Base-by-base conservation (phyloP, 148 eudicot species). In the Cornus kousa region DNA sequence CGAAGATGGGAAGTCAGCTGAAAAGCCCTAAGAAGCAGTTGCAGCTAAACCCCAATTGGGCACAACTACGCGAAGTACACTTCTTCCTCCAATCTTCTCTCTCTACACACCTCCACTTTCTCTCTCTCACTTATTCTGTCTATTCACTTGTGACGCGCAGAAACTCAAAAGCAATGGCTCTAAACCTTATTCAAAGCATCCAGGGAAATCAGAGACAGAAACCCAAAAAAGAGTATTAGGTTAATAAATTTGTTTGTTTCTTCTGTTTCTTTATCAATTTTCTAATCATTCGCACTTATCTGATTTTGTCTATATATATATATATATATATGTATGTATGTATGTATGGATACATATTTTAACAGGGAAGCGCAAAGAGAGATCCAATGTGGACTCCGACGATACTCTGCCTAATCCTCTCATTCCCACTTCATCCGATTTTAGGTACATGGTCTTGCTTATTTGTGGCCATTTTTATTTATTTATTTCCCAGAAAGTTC, bases 311-410 rank as follows among this genome's bases (percentile, higher is more conserved):
- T 9, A 75, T 9, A 4, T 31, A 24, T 68, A 57, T 71, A 31
- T 28, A 74, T 43, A 8, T 60, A 19, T 5, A 43, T n/a, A n/a
- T n/a, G n/a, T n/a, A n/a, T n/a, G n/a, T n/a, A n/a, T n/a, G n/a
- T n/a, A 39, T 9, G 78, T 9, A 7, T 28, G 23, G 68, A 57
- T 71, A 22, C n/a, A 74, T 43, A 43, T 43, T 75, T 78, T 70
- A 76, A 74, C 77, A 93, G 97, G 97, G 39, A 93, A 93, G 79
- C 90, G 97, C n/a, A 91, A 89, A 76, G 90, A 88, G 78, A 87
- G 92, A 71, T 14, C 87, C 9, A 70, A 80, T 76, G 81, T 33
- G 19, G 91, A 81, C 43, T 19, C 74, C 17, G 71, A 79, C 71
- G 90, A 84, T 79, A 33, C 83, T 13, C 32, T 72, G 77, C 82